Evolutionary conservation across 768 basidiomycete species (phyloP).

Genomic region (Tricholomella constricta): DNA sequence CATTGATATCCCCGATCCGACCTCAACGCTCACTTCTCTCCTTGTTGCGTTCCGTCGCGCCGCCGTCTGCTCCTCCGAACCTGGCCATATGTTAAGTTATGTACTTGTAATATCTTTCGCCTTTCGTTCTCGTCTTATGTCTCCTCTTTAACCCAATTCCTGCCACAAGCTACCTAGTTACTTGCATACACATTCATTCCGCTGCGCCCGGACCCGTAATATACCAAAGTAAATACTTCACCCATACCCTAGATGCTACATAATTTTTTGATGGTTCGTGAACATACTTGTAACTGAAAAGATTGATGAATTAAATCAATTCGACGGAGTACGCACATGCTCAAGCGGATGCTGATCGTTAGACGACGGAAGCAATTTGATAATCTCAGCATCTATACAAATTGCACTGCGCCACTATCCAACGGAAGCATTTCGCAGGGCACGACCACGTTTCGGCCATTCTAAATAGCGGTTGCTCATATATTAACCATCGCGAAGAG

Average conservation of each 20-base stretch:
- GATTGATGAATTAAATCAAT: constrained; percentile 2
- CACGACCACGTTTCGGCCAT: no score
- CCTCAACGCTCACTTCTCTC: background rate
- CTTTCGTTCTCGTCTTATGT: background rate
- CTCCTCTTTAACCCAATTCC: background rate
- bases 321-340: background rate
- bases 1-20: constrained; percentile 1
- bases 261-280: constrained; percentile 11
- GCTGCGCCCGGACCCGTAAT: no score
- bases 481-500: no score
- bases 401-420: background rate
- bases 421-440: no score
- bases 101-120: constrained; percentile 16
- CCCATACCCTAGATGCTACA: constrained; percentile 13
- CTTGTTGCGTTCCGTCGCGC: background rate
- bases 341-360: no score
- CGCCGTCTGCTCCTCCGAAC: background rate
- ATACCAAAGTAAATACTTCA: constrained; percentile 19
- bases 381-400: no score
- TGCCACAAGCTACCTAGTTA: constrained; percentile 7
- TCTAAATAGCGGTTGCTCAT: no score
- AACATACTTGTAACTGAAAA: constrained; percentile 10
- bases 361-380: no score
- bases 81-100: constrained; percentile 15
- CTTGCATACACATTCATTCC: constrained; percentile 11